phyloP scores from a whole-genome alignment of 73 alveolate species.

The Paramecium tetraurelia region DNA sequence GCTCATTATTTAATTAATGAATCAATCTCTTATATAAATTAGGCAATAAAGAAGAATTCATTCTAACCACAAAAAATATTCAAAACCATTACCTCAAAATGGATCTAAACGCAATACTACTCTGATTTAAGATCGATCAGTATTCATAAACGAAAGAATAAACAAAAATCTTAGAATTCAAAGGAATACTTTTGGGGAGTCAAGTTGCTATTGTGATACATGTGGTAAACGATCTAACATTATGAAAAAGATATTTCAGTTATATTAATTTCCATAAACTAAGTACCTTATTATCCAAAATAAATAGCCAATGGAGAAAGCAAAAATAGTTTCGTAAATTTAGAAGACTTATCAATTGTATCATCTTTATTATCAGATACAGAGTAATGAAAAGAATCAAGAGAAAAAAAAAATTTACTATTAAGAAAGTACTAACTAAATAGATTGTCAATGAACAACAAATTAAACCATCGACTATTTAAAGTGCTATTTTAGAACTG shows the following conservation, averaged over 20 bases:
- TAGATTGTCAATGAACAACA: neutral
- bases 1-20: neutral
- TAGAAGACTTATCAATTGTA: neutral
- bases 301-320: neutral
- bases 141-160: neutral
- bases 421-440: neutral
- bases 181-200: neutral
- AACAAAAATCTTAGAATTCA: neutral
- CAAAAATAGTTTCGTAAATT: neutral
- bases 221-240: neutral
- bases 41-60: neutral
- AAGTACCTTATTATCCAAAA: neutral
- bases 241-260: neutral
- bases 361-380: neutral
- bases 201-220: slow-evolving; percentile 2
- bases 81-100: neutral
- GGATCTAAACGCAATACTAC: neutral
- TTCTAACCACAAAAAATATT: neutral
- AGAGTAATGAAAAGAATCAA: neutral
- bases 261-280: neutral
- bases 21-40: neutral
- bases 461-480: neutral
- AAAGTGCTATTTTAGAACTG: neutral
- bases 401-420: neutral
- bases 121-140: neutral